Conservation (phyloP, 805 yeast genomes). For the Metschnikowia noctiluminum region DNA sequence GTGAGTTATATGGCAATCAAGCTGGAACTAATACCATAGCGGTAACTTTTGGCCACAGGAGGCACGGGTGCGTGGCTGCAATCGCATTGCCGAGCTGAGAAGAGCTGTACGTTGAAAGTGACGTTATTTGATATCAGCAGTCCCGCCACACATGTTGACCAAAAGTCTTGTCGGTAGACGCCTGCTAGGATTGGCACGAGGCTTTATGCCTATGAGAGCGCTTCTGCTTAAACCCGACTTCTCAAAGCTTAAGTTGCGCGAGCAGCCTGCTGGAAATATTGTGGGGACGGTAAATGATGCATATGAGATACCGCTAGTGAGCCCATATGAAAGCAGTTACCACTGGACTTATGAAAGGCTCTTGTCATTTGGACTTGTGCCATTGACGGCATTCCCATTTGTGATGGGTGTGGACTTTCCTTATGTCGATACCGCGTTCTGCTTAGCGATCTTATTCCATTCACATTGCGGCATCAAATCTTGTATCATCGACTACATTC, state of each 20-base stretch:
- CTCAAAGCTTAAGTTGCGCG: constrained; percentile 50
- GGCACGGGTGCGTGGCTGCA: constrained; percentile 10
- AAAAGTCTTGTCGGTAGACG: constrained; percentile 10
- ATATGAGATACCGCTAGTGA: constrained; percentile 58
- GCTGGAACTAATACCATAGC: neutral
- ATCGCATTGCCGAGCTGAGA: constrained; percentile 3
- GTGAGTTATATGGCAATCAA: too few species aligned
- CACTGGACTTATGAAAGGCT: constrained; percentile 93
- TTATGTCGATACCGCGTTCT: constrained; percentile 66
- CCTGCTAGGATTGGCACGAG: constrained; percentile 9
- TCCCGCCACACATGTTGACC: constrained; percentile 6
- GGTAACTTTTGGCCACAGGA: neutral
- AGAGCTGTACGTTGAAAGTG: neutral
- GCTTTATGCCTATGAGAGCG: constrained; percentile 6
- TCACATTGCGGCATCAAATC: constrained; percentile 83
- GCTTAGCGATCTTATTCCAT: constrained; percentile 68
- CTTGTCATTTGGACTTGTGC: constrained; percentile 68
- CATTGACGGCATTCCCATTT: constrained; percentile 73
- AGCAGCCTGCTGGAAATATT: constrained; percentile 87
- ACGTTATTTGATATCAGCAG: too few species aligned
- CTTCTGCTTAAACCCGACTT: constrained; percentile 41
- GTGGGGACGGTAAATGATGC: constrained; percentile 96
- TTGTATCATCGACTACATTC: constrained; percentile 91
- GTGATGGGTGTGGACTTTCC: constrained; percentile 70
- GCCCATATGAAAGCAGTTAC: constrained; percentile 72